Evolutionary conservation across 2,329 filamentous ascomycete genomes (phyloP).

Genomic region (Exophiala mesophila): DNA sequence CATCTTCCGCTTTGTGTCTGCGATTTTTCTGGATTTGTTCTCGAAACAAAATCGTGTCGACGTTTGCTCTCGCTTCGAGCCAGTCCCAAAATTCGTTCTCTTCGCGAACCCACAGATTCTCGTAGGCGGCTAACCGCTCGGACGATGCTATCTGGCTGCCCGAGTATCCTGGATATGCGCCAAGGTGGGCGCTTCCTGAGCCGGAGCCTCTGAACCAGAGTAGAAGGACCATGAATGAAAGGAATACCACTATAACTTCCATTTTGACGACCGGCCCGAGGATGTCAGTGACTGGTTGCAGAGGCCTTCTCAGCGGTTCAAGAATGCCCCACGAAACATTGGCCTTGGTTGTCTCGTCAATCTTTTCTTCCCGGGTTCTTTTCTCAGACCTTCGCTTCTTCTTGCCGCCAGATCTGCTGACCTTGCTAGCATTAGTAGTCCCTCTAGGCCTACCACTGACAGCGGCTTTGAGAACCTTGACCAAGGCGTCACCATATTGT

Average conservation of each 20-base stretch:
- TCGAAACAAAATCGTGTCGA: constrained; percentile 52
- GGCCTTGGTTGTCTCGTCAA: constrained; percentile 38
- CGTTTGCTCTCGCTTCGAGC: constrained; percentile 78
- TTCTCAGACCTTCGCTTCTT: constrained; percentile 59
- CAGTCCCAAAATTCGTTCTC: constrained; percentile 90
- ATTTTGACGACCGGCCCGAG: constrained; percentile 67
- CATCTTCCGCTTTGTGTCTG: constrained; percentile 1
- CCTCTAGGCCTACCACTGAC: constrained; percentile 61
- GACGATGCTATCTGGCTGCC: constrained; percentile 43
- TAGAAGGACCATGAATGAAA: constrained; percentile 67
- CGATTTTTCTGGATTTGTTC: constrained; percentile 8
- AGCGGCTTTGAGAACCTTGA: constrained; percentile 67
- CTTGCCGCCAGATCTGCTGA: constrained; percentile 50
- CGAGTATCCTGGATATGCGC: constrained; percentile 27
- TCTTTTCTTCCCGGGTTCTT: constrained; percentile 41
- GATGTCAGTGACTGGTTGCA: constrained; percentile 67
- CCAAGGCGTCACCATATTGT: constrained; percentile 74
- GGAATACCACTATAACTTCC: constrained; percentile 70
- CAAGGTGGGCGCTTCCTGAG: constrained; percentile 12
- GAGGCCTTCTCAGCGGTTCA: constrained; percentile 67
- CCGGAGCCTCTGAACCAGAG: constrained; percentile 60
- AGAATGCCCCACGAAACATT: constrained; percentile 68
- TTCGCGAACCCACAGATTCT: constrained; percentile 85
- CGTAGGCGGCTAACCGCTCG: constrained; percentile 75
- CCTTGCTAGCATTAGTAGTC: constrained; percentile 43